phyloP scores from a whole-genome alignment of 371 early-diverging fungal genomes.

The Nosema muscidifuracis region DNA sequence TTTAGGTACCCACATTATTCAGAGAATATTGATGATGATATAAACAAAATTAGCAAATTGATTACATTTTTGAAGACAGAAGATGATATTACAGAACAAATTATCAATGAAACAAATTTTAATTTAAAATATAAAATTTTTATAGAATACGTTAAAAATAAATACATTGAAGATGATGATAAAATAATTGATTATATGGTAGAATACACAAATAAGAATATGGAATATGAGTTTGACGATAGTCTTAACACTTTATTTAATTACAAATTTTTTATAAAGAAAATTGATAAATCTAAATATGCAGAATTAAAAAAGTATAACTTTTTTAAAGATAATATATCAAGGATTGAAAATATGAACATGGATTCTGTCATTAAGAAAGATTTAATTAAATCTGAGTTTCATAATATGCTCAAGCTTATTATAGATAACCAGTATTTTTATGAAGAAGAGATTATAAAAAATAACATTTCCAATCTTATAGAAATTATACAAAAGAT shows the following conservation, averaged over 20 bases:
- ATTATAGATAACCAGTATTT: not conserved
- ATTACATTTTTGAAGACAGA: constrained; percentile 24
- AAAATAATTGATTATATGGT: constrained; percentile 29
- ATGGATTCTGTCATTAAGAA: not conserved
- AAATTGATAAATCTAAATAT: constrained; percentile 15
- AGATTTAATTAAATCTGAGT: constrained; percentile 11
- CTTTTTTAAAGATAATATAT: constrained; percentile 25
- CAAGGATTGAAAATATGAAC: not conserved
- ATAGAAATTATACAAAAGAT: not conserved
- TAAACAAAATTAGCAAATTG: constrained; percentile 47
- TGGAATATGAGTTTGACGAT: not conserved
- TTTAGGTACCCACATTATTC: constrained; percentile 32
- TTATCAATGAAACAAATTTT: constrained; percentile 20
- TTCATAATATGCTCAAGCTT: constrained; percentile 1
- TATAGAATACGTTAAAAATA: constrained; percentile 12
- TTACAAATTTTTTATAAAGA: constrained; percentile 15
- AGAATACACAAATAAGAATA: not conserved
- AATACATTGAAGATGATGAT: constrained; percentile 13
- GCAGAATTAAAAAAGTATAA: constrained; percentile 15
- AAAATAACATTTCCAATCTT: not conserved
- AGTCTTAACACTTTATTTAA: not conserved
- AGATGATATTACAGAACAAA: not conserved
- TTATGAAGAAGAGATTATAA: not conserved
- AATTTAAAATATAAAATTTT: constrained; percentile 18
- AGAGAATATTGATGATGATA: constrained; percentile 38